A percentile compares a stretch with the other conserved stretches of the same genome.
phyloP scores from a whole-genome alignment of 2,329 filamentous ascomycete genomes.

The Aureobasidium subglaciale region DNA sequence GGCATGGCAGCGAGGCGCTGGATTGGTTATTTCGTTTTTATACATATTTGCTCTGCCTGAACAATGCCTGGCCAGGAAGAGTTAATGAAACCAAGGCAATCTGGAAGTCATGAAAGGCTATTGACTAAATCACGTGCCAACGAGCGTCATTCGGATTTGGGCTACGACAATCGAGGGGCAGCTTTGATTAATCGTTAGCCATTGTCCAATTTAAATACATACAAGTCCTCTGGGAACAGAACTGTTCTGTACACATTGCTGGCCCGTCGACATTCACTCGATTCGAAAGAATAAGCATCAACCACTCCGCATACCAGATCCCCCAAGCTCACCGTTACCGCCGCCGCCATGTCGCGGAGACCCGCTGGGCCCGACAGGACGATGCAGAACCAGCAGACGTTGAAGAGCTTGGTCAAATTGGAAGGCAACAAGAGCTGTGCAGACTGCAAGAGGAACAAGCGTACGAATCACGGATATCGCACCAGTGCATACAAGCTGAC shows the following conservation, averaged over 20 bases:
- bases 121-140: neutral
- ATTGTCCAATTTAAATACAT: neutral
- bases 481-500: conserved; percentile 22
- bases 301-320: neutral
- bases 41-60: neutral
- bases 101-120: neutral
- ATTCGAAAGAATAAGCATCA: neutral
- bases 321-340: neutral
- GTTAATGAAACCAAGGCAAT: neutral
- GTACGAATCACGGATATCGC: conserved; percentile 45
- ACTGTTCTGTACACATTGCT: neutral
- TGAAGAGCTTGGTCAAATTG: conserved; percentile 91
- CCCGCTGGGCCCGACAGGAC: conserved; percentile 78
- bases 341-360: conserved; percentile 64
- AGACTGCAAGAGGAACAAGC: conserved; percentile 98
- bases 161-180: conserved; percentile 9
- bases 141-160: neutral
- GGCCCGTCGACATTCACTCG: neutral
- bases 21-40: conserved; percentile 4
- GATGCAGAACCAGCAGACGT: conserved; percentile 85
- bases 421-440: conserved; percentile 95
- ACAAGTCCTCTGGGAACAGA: neutral
- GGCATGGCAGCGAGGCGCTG: conserved; percentile 14
- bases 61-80: neutral
- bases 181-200: conserved; percentile 2